Percentiles rank a stretch among this genome's conserved stretches.
phyloP scores from a whole-genome alignment of 116 monocot species.

The Iris pallida region DNA sequence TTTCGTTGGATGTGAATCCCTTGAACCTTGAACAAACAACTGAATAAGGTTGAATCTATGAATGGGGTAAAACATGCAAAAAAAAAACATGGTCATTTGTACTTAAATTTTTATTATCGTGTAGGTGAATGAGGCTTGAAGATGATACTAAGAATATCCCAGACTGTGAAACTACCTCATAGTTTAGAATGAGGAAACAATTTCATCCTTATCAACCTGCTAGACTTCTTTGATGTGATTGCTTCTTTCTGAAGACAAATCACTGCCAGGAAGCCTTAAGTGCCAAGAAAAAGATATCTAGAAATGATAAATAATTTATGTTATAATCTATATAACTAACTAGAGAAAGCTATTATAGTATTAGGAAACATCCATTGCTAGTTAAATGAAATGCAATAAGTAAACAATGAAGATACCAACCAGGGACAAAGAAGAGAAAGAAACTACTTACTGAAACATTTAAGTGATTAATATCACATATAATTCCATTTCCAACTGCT shows the following conservation, averaged over 20 bases:
- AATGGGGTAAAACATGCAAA: conserved; percentile 14
- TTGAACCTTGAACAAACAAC: conserved; percentile 52
- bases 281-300: conserved; percentile 64
- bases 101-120: background rate
- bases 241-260: conserved; percentile 25
- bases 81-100: background rate
- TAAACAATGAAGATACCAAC: background rate
- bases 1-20: conserved; percentile 56
- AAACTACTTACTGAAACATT: conserved; percentile 54
- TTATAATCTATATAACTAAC: background rate
- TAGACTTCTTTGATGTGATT: conserved; percentile 51
- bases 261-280: conserved; percentile 64
- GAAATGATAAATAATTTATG: conserved; percentile 6
- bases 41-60: conserved; percentile 82
- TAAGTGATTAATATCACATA: conserved; percentile 39
- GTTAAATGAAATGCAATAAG: background rate
- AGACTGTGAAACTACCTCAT: conserved; percentile 58
- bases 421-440: background rate
- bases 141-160: background rate
- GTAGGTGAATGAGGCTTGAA: background rate
- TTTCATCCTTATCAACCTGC: conserved; percentile 90
- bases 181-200: conserved; percentile 65
- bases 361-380: too few species aligned
- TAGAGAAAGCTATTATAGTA: too few species aligned
- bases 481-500: conserved; percentile 73